Base-by-base conservation (phyloP, 176 grass and related monocot genomes). In the Thinopyrum elongatum region DNA sequence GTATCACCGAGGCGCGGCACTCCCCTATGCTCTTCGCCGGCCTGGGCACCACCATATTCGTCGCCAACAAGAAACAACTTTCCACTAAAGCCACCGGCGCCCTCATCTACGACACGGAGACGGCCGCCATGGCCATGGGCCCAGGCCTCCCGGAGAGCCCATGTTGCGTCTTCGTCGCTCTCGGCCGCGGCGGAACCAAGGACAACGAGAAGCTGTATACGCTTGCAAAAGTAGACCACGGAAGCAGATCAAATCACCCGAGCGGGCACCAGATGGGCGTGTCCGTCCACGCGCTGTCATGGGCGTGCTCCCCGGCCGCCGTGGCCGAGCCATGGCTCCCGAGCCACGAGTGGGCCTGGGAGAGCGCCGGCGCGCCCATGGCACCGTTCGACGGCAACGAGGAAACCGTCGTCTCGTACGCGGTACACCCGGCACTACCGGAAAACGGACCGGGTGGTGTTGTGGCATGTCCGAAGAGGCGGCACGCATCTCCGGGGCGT, bases 1-100 rank as follows among this genome's bases (percentile, higher is more conserved):
- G 70, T 3, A 15, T 73, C 12, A 44, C 70, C 2, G 70, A 73
- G 38, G 70, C 10, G 5, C 11, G 1, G 0, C 36, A 72, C 23
- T 72, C 70, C 22, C 70, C 70, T 12, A 44, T 15, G 70, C 70
- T 72, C 36, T 72, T 73, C 36, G 70, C n/a, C 70, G 70, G 36
- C 36, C 36, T 73, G 11, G 70, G 70, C 11, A 73, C 35, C 70
- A 25, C 22, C 11, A 73, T 73, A 22, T 26, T 73, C 70, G 11
- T 73, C 70, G 36, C 36, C 22, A 73, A 73, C 22, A 73, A 15
- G 70, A 0, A 5, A 15, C 36, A 73, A 1, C 23, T 0, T 1
- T 73, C 36, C 11, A 3, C 70, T 0, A 1, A 73, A 1, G n/a
- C 6, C 5, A 42, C 35, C 35, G 36, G 70, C 38, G 22, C 70